Base-by-base conservation (phyloP, 176 grass and related monocot genomes). In the Calamus simplicifolius region DNA sequence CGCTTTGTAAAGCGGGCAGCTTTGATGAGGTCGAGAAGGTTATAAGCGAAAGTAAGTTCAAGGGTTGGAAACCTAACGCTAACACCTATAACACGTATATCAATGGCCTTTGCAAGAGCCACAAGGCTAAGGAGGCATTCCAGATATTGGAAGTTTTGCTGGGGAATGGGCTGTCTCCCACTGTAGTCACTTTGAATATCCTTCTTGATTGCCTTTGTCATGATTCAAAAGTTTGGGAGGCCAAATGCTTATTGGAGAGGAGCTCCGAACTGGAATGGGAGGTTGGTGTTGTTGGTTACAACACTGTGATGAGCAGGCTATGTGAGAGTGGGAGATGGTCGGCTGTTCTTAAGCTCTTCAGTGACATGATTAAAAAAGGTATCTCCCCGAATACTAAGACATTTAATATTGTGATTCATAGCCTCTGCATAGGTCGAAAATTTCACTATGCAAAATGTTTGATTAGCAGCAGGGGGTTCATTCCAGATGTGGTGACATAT, bases 11-110 rank as follows among this genome's bases (percentile, higher is more conserved):
- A 3, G 58, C 49, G 5, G 73, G 10, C 27, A 86, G 63, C 49
- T 85, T 88, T 52, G 75, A 85, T 57, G 80, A 95, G 56, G 79
- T 83, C 48, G 23, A 67, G 16, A 60, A 83, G 26, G 15, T 95
- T 69, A 61, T 89, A 19, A 27, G 0, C 5, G 90, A 89, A 14
- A 81, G 73, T 66, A 38, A 29, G 56, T 25, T 14, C 4, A 95
- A 83, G 56, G 73, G 63, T 43, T 85, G 74, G 75, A 69, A 69
- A 6, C 85, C 82, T 60, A 86, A 57, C 57, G 58, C 85, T n/a
- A 58, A 86, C 25, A 89, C 76, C 50, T 86, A 95, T 52, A 95
- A 89, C 63, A 89, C 73, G 4, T 89, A 86, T 54, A 95, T 89
- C 82, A 54, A 89, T 55, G 90, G 85, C 35, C 79, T 95, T 29